A percentile compares a stretch with the other conserved stretches of the same genome.
phyloP scores from a whole-genome alignment of 2,329 filamentous ascomycete species.

The Lecanicillium sp. region DNA sequence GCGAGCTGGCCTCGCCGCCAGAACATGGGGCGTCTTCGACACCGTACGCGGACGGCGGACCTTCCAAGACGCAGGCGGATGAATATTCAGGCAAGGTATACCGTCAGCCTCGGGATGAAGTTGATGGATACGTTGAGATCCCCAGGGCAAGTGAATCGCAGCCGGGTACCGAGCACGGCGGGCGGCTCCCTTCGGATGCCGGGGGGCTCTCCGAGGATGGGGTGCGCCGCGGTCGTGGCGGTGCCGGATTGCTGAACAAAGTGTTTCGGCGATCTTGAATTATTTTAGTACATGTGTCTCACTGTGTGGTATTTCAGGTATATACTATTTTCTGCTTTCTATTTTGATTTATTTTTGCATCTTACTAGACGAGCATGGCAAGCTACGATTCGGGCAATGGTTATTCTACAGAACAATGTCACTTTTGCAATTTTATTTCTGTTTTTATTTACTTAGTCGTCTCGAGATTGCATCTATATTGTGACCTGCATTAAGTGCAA shows the following conservation, averaged over 20 bases:
- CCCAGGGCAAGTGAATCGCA: constrained; percentile 21
- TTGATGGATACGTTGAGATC: constrained; percentile 32
- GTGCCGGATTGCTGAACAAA: constrained; percentile 30
- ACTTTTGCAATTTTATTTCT: too few relatives aligned
- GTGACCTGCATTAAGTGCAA: too few relatives aligned
- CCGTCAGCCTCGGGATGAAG: constrained; percentile 21
- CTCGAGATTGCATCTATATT: too few relatives aligned
- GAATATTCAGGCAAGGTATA: constrained; percentile 23
- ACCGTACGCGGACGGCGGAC: neutral
- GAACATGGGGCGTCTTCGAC: neutral
- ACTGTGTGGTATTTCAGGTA: neutral
- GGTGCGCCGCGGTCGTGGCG: constrained; percentile 21
- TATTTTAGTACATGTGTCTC: neutral
- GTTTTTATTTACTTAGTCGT: neutral
- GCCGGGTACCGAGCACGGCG: constrained; percentile 14
- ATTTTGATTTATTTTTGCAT: neutral
- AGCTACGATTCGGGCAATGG: too few relatives aligned
- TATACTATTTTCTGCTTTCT: neutral
- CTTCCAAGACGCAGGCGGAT: constrained; percentile 28
- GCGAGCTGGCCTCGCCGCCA: constrained; percentile 7
- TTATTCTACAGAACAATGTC: too few relatives aligned
- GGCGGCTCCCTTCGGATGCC: constrained; percentile 16
- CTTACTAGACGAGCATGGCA: too few relatives aligned
- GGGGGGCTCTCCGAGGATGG: constrained; percentile 17
- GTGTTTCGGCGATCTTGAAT: constrained; percentile 26